phyloP scores from a whole-genome alignment of 139 green algal genomes.

The Chlorella sp. region DNA sequence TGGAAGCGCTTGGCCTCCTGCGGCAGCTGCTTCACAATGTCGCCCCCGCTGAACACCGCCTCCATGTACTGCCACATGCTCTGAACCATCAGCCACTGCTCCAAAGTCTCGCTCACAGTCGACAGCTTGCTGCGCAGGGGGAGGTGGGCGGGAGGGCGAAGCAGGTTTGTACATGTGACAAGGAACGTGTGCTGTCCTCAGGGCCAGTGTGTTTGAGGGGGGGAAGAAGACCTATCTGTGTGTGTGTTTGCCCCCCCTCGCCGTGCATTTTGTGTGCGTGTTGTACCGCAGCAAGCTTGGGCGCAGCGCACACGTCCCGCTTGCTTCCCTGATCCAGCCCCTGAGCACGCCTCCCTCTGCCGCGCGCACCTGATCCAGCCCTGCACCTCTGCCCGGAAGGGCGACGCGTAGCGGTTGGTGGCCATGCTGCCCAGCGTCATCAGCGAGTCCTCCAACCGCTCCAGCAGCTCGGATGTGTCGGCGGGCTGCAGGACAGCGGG shows the following conservation, averaged over 20 bases:
- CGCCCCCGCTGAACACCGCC: slow-evolving; percentile 92
- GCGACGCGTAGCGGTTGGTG: slow-evolving; percentile 89
- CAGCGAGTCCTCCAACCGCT: slow-evolving; percentile 95
- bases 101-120: slow-evolving; percentile 91
- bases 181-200: neutral
- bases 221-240: no score
- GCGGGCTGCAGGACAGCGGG: slow-evolving; percentile 41
- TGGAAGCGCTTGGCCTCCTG: slow-evolving; percentile 95
- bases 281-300: neutral
- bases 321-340: neutral
- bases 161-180: neutral
- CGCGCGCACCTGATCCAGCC: slow-evolving; percentile 51
- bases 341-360: neutral
- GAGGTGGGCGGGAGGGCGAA: neutral
- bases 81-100: slow-evolving; percentile 95
- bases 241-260: no score
- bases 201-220: no score
- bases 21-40: slow-evolving; percentile 98
- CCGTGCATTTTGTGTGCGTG: no score
- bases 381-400: slow-evolving; percentile 88
- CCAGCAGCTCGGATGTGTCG: slow-evolving; percentile 93
- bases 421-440: slow-evolving; percentile 94
- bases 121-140: slow-evolving; percentile 73
- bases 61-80: slow-evolving; percentile 98
- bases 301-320: neutral